Evolutionary conservation across 176 grass and related monocot genomes (phyloP).

Genomic region (Pharus latifolius): DNA sequence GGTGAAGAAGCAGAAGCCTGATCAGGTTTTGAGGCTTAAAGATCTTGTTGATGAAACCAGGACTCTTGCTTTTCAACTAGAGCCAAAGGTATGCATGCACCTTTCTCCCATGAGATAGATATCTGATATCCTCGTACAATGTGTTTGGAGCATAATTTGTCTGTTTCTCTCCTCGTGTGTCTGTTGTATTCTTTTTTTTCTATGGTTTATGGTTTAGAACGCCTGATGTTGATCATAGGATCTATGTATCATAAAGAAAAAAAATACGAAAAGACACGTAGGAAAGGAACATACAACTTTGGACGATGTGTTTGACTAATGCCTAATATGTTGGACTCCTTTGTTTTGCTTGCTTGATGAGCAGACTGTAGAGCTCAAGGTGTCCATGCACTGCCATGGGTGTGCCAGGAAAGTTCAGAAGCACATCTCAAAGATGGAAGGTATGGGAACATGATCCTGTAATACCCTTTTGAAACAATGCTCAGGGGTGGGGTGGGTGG

Average conservation of each 20-base stretch:
- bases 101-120: background rate
- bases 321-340: background rate
- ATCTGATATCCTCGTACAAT: background rate
- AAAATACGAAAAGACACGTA: no score
- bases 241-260: no score
- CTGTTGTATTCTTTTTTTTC: background rate
- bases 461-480: no score
- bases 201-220: no score
- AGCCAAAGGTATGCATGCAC: conserved; percentile 50
- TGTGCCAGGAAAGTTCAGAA: conserved; percentile 93
- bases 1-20: conserved; percentile 20
- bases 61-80: conserved; percentile 78
- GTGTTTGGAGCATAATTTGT: background rate
- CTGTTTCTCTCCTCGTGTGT: no score
- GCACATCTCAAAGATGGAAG: conserved; percentile 97
- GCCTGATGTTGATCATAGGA: no score
- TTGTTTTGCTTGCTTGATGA: background rate
- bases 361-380: conserved; percentile 87
- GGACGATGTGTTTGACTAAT: no score
- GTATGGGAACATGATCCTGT: conserved; percentile 14
- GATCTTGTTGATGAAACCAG: conserved; percentile 38
- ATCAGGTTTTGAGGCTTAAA: conserved; percentile 51
- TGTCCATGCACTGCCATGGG: conserved; percentile 90
- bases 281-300: no score
- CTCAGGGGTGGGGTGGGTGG: no score